A percentile compares a stretch with the other conserved stretches of the same genome.
Conservation (phyloP, 345 rosid genomes). For the Trapa bicornis region DNA sequence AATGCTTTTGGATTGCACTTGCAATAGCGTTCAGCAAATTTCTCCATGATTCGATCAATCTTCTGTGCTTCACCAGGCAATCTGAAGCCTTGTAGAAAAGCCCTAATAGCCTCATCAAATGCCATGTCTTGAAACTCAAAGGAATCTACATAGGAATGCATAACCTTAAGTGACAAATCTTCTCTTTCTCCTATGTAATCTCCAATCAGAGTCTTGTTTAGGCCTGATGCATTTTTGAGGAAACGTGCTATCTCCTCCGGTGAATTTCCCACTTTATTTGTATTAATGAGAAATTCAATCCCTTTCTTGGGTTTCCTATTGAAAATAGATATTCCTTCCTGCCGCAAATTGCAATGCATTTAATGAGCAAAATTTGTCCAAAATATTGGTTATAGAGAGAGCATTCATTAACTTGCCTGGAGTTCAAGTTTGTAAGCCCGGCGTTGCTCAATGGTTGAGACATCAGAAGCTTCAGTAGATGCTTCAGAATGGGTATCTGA, state of each 20-base stretch:
- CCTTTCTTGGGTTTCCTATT: conserved; percentile 96
- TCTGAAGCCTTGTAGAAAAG: conserved; percentile 79
- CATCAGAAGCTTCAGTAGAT: conserved; percentile 73
- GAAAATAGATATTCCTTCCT: conserved; percentile 99
- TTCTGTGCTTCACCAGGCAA: conserved; percentile 99
- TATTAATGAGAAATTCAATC: conserved; percentile 84
- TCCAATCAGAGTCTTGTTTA: conserved; percentile 87
- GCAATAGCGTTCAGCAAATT: conserved; percentile 93
- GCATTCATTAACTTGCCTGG: conserved; percentile 40
- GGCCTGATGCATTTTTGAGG: conserved; percentile 77
- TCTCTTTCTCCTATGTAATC: conserved; percentile 99
- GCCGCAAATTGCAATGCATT: conserved; percentile 48
- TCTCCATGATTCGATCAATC: conserved; percentile 98
- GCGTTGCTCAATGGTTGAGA: conserved; percentile 84
- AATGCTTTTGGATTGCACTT: conserved; percentile 93
- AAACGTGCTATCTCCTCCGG: conserved; percentile 94
- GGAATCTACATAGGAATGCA: conserved; percentile 96
- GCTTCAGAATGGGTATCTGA: conserved; percentile 87
- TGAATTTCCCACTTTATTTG: conserved; percentile 84
- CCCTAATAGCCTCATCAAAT: conserved; percentile 92
- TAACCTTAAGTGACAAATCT: conserved; percentile 82
- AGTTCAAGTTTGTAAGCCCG: conserved; percentile 99
- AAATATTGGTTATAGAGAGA: conserved; percentile 7
- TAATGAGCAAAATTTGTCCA: conserved; percentile 11
- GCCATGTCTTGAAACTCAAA: conserved; percentile 84